Evolutionary conservation across 2,329 filamentous ascomycete species (phyloP).

Genomic region (Akanthomyces uredinophilus): DNA sequence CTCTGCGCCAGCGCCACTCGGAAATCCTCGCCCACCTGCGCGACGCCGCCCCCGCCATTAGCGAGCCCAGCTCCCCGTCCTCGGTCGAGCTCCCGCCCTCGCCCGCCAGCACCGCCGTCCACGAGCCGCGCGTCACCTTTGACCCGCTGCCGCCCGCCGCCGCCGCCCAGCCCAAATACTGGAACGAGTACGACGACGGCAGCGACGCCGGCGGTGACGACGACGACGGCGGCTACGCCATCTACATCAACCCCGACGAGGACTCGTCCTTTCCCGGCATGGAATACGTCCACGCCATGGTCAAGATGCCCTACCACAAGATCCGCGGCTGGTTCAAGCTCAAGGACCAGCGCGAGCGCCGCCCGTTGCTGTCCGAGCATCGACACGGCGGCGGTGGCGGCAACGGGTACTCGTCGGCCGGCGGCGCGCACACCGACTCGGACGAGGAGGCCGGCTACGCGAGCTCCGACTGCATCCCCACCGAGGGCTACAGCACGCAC

Average conservation of each 20-base stretch:
- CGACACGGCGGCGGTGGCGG: conserved; percentile 11
- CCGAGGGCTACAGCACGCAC: conserved; percentile 47
- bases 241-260: conserved; percentile 69
- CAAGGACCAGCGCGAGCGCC: conserved; percentile 23
- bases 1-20: conserved; percentile 46
- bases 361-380: conserved; percentile 22
- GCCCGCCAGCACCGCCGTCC: conserved; percentile 17
- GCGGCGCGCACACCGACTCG: conserved; percentile 30
- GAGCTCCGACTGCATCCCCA: conserved; percentile 46
- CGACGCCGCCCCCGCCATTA: conserved; percentile 37
- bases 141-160: conserved; percentile 26
- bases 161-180: conserved; percentile 50
- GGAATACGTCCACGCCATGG: conserved; percentile 50
- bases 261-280: conserved; percentile 57
- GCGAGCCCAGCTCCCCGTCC: conserved; percentile 36
- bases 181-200: conserved; percentile 84
- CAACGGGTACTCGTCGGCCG: conserved; percentile 28
- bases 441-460: conserved; percentile 47
- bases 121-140: conserved; percentile 23
- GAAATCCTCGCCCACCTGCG: conserved; percentile 45
- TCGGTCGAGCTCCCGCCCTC: conserved; percentile 22
- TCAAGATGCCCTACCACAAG: conserved; percentile 45
- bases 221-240: conserved; percentile 58
- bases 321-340: conserved; percentile 46
- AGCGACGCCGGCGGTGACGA: conserved; percentile 57